phyloP scores from a whole-genome alignment of 2,329 filamentous ascomycete species.

The Penicillium glabrum region DNA sequence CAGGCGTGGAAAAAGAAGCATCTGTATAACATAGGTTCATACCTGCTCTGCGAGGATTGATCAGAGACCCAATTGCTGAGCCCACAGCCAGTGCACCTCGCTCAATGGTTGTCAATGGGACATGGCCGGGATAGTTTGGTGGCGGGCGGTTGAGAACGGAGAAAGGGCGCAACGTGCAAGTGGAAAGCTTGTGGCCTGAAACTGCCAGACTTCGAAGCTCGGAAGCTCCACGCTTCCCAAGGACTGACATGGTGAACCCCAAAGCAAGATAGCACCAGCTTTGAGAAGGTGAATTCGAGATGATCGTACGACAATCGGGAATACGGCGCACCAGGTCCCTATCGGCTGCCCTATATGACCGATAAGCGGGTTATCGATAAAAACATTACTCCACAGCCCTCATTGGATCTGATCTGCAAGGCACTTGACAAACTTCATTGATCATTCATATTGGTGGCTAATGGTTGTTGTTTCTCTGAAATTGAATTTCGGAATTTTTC shows the following conservation, averaged over 20 bases:
- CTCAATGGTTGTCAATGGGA: conserved; percentile 79
- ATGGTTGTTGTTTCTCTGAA: neutral
- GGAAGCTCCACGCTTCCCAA: conserved; percentile 20
- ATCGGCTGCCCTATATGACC: neutral
- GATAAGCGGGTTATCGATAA: conserved; percentile 19
- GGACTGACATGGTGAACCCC: conserved; percentile 28
- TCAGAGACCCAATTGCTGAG: conserved; percentile 59
- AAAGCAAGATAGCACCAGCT: neutral
- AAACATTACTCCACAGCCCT: neutral
- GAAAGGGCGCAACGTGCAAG: conserved; percentile 55
- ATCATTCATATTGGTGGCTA: neutral
- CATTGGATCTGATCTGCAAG: neutral
- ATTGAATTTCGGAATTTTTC: neutral
- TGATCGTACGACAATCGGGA: conserved; percentile 21
- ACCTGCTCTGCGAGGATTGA: conserved; percentile 81
- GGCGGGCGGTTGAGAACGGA: conserved; percentile 81
- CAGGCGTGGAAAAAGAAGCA: neutral
- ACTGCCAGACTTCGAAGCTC: conserved; percentile 14
- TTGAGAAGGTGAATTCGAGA: neutral
- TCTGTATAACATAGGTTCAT: conserved; percentile 14
- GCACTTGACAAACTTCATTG: neutral
- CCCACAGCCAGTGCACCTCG: conserved; percentile 67
- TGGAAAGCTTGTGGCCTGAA: conserved; percentile 4
- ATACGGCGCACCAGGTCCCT: neutral
- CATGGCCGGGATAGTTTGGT: conserved; percentile 88